A percentile compares a stretch with the other conserved stretches of the same genome.
These are phyloP conservation scores for Lophium mytilinum DNA, from an alignment of 495 filamentous ascomycete genomes.

Conservation along the genomic window DNA sequence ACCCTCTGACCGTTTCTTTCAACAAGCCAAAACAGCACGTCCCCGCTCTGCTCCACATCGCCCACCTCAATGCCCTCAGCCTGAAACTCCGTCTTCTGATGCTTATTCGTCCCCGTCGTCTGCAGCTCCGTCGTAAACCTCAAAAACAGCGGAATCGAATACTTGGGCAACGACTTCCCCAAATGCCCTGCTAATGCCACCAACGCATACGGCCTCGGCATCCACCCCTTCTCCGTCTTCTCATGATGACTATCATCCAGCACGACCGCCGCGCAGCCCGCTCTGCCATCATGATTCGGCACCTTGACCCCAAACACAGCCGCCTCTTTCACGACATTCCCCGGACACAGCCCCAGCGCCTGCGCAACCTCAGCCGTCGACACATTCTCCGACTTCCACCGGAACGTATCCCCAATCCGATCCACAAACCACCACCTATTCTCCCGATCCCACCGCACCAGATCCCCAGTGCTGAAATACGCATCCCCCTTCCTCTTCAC, in stretches of 20 bases:
- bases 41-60: slow-evolving; percentile 39
- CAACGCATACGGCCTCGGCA: slow-evolving; percentile 2
- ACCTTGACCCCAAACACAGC: slow-evolving; percentile 85
- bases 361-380: slow-evolving; percentile 77
- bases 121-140: slow-evolving; percentile 54
- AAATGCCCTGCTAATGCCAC: slow-evolving; percentile 37
- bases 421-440: slow-evolving; percentile 80
- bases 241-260: slow-evolving; percentile 16
- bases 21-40: slow-evolving; percentile 61
- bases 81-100: slow-evolving; percentile 67
- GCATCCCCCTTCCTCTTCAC: slow-evolving; percentile 76
- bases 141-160: slow-evolving; percentile 72
- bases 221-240: slow-evolving; percentile 6
- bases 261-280: slow-evolving; percentile 64
- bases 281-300: slow-evolving; percentile 77
- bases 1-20: slow-evolving; percentile 36
- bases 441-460: slow-evolving; percentile 62
- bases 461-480: slow-evolving; percentile 81
- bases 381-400: slow-evolving; percentile 48
- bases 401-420: slow-evolving; percentile 38
- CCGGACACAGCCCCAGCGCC: slow-evolving; percentile 48
- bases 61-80: slow-evolving; percentile 63
- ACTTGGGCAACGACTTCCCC: slow-evolving; percentile 53
- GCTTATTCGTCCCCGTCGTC: slow-evolving; percentile 79
- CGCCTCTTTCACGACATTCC: slow-evolving; percentile 62